Percentiles rank a stretch among this genome's conserved stretches.
Evolutionary conservation across 2,329 filamentous ascomycete species (phyloP).

Genomic region (Aspergillus neotritici): DNA sequence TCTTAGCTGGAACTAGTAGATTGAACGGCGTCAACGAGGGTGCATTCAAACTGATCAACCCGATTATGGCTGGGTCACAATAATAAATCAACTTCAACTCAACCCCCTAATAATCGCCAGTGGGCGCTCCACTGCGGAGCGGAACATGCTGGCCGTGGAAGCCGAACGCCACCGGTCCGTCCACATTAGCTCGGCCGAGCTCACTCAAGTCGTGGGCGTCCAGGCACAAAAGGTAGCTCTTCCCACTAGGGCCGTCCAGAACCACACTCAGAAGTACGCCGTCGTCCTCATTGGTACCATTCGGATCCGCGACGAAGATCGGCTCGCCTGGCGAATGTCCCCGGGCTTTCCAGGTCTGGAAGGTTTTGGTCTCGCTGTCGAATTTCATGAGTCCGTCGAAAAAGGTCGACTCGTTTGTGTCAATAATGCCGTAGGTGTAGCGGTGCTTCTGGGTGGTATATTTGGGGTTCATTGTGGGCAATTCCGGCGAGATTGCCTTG

Average conservation of each 20-base stretch:
- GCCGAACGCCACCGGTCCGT: constrained; percentile 47
- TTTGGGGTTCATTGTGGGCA: constrained; percentile 47
- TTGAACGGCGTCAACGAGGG: no score
- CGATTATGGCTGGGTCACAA: not conserved
- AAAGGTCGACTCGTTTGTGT: constrained; percentile 45
- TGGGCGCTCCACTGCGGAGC: constrained; percentile 13
- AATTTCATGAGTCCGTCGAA: constrained; percentile 51
- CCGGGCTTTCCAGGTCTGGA: constrained; percentile 41
- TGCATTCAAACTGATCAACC: not conserved
- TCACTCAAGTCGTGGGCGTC: constrained; percentile 47
- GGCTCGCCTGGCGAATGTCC: constrained; percentile 51
- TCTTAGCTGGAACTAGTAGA: no score
- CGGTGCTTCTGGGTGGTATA: constrained; percentile 43
- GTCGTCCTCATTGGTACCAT: constrained; percentile 43
- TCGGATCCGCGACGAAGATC: constrained; percentile 44
- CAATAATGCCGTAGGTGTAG: constrained; percentile 46
- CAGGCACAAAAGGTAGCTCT: constrained; percentile 50
- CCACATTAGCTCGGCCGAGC: constrained; percentile 47
- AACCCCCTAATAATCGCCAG: constrained; percentile 21
- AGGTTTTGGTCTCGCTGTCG: constrained; percentile 41
- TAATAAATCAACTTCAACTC: no score
- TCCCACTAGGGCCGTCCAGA: constrained; percentile 45
- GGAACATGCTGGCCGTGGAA: constrained; percentile 48
- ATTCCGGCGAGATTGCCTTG: constrained; percentile 34
- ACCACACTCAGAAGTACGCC: constrained; percentile 51